These are phyloP conservation scores for Lepidium aucheri DNA, from an alignment of 345 rosid genomes.

Conservation along the genomic window DNA sequence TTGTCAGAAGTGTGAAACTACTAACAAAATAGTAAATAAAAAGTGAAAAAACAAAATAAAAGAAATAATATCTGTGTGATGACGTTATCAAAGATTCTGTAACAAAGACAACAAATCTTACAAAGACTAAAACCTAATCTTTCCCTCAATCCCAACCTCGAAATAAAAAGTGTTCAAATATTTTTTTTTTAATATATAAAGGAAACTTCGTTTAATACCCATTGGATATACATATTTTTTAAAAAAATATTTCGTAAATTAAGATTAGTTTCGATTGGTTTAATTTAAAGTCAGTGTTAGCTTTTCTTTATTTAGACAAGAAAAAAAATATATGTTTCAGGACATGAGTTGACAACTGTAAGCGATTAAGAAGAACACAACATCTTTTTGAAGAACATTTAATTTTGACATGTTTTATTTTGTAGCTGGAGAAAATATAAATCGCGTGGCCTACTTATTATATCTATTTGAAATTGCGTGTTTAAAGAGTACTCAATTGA, in stretches of 20 bases:
- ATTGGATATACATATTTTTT: background rate
- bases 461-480: slow-evolving; percentile 20
- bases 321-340: slow-evolving; percentile 2
- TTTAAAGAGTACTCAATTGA: slow-evolving; percentile 33
- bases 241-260: too few relatives aligned
- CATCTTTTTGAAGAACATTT: background rate
- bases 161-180: background rate
- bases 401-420: slow-evolving; percentile 15
- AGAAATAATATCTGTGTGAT: slow-evolving; percentile 34
- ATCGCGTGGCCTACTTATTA: slow-evolving; percentile 2
- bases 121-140: slow-evolving; percentile 26
- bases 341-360: slow-evolving; percentile 23
- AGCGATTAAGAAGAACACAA: background rate
- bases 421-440: background rate
- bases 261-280: slow-evolving; percentile 22
- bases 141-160: slow-evolving; percentile 33
- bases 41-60: background rate
- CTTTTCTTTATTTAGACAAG: slow-evolving; percentile 20
- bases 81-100: slow-evolving; percentile 76
- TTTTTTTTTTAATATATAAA: background rate
- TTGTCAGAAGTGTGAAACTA: slow-evolving; percentile 54
- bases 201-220: background rate
- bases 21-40: slow-evolving; percentile 2
- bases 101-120: slow-evolving; percentile 34
- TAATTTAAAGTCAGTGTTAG: slow-evolving; percentile 7